phyloP scores from a whole-genome alignment of 1,284 basidiomycete species.

The Irpex sp. region DNA sequence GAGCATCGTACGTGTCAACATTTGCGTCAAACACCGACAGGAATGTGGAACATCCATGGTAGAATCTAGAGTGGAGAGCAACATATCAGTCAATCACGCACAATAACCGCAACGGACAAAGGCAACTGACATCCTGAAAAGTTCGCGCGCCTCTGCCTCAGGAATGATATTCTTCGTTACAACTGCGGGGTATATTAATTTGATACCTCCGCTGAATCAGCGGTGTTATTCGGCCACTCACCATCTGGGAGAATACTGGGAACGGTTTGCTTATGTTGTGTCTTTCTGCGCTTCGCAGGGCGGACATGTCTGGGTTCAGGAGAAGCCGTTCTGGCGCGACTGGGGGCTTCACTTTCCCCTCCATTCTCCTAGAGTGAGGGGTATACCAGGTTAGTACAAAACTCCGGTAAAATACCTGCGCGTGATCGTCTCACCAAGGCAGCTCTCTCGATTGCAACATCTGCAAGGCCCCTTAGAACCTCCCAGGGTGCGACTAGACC shows the following conservation, averaged over 20 bases:
- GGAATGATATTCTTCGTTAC: slow-evolving; percentile 77
- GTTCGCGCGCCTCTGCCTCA: slow-evolving; percentile 77
- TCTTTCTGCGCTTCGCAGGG: slow-evolving; percentile 70
- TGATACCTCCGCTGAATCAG: slow-evolving; percentile 14
- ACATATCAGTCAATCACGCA: not conserved
- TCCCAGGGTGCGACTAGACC: slow-evolving; percentile 83
- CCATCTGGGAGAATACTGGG: slow-evolving; percentile 66
- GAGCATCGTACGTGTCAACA: slow-evolving; percentile 76
- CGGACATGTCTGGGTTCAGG: slow-evolving; percentile 57
- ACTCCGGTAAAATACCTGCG: not conserved
- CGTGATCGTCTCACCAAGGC: slow-evolving; percentile 50
- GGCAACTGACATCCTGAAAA: slow-evolving; percentile 73
- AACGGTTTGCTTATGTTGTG: slow-evolving; percentile 50
- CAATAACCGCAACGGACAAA: not conserved
- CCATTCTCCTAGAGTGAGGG: slow-evolving; percentile 55
- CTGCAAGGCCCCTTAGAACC: slow-evolving; percentile 74
- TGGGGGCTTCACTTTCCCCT: slow-evolving; percentile 69
- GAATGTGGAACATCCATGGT: slow-evolving; percentile 86
- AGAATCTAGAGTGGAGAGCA: slow-evolving; percentile 55
- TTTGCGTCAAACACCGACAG: slow-evolving; percentile 80
- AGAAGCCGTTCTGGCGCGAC: slow-evolving; percentile 67
- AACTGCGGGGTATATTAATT: slow-evolving; percentile 40
- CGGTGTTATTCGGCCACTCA: slow-evolving; percentile 26
- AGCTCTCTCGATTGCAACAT: slow-evolving; percentile 74
- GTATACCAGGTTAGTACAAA: not conserved